Evolutionary conservation across 148 eudicot genomes (phyloP).

Genomic region (Simmondsia chinensis): DNA sequence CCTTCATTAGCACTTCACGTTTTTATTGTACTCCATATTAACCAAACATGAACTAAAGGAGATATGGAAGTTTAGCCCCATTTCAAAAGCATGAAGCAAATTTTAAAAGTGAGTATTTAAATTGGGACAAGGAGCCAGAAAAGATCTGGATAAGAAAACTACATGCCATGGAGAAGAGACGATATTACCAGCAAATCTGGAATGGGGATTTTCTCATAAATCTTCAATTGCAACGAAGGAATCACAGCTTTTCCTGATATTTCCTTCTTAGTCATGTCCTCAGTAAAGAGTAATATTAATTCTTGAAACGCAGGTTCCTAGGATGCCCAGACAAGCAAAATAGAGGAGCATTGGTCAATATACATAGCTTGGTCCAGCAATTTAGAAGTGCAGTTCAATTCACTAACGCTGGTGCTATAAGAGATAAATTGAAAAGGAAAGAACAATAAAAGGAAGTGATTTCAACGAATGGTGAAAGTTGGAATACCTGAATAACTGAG

Average conservation of each 20-base stretch:
- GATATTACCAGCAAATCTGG: slow-evolving; percentile 75
- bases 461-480: slow-evolving; percentile 10
- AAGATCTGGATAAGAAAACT: neutral
- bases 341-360: neutral
- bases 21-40: neutral
- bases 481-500: slow-evolving; percentile 73
- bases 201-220: slow-evolving; percentile 84
- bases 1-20: too few species aligned
- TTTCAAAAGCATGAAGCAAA: too few species aligned
- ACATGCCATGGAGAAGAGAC: neutral
- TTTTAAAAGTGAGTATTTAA: too few species aligned
- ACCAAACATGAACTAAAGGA: neutral
- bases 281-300: slow-evolving; percentile 71
- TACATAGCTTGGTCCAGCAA: slow-evolving; percentile 1
- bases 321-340: slow-evolving; percentile 2
- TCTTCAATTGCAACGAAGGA: slow-evolving; percentile 72
- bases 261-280: slow-evolving; percentile 33
- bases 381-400: neutral
- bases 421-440: slow-evolving; percentile 2
- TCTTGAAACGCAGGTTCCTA: slow-evolving; percentile 96
- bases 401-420: neutral
- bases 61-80: too few species aligned
- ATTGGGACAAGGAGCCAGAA: too few species aligned
- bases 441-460: too few species aligned
- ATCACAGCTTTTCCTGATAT: slow-evolving; percentile 29